Percentiles rank a stretch among this genome's conserved stretches.
phyloP scores from a whole-genome alignment of 306 rosid species.

The Sechiopsis laciniata region DNA sequence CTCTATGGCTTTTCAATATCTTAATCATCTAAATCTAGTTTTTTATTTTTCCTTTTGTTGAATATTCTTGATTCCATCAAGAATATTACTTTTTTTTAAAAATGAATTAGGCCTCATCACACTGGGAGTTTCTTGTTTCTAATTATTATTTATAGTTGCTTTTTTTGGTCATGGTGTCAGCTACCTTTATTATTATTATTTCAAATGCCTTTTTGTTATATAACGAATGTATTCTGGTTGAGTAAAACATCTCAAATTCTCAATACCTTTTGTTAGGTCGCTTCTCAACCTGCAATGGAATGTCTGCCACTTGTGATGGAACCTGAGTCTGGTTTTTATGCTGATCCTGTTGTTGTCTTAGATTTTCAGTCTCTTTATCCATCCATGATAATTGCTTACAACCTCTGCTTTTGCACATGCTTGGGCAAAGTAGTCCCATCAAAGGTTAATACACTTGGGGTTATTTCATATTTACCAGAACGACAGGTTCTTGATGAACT shows the following conservation, averaged over 20 bases:
- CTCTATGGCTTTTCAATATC: not conserved
- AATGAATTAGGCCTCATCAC: not conserved
- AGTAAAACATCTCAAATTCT: not conserved
- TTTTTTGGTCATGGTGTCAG: not conserved
- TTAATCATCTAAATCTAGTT: constrained; percentile 3
- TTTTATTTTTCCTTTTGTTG: constrained; percentile 8
- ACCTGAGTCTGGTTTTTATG: constrained; percentile 92
- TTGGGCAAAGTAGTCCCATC: constrained; percentile 69
- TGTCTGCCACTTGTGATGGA: constrained; percentile 97
- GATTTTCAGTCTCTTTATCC: constrained; percentile 97
- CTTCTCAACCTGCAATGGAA: constrained; percentile 99
- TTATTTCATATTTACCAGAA: constrained; percentile 67
- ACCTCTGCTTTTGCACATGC: constrained; percentile 90
- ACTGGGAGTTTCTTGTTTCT: not conserved
- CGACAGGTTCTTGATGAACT: constrained; percentile 43
- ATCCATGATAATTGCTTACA: constrained; percentile 95
- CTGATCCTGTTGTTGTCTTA: constrained; percentile 83
- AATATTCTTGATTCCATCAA: not conserved
- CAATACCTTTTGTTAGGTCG: constrained; percentile 47
- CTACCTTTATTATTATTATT: not conserved
- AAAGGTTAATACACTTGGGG: constrained; percentile 70
- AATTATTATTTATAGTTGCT: not conserved
- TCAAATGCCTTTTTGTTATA: not conserved
- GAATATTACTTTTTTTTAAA: not conserved
- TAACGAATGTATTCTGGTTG: not conserved